Evolutionary conservation across 139 green algal species (phyloP).

Genomic region (Ostreobium quekettii): DNA sequence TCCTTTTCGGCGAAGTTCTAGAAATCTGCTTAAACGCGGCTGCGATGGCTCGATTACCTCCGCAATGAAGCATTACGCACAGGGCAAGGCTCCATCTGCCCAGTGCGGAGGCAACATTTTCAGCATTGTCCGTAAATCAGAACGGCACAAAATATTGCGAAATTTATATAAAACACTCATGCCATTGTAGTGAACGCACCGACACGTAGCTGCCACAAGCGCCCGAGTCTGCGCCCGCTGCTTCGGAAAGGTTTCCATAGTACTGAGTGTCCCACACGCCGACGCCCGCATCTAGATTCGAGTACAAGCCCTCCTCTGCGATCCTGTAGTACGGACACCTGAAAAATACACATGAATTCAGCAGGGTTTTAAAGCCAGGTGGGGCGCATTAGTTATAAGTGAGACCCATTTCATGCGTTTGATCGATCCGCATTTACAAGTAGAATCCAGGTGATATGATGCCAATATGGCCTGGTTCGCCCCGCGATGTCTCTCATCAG

Average conservation of each 20-base stretch:
- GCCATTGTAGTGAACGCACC: not conserved
- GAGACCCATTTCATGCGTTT: too few species aligned
- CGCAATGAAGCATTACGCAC: not conserved
- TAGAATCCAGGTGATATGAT: too few species aligned
- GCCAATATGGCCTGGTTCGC: too few species aligned
- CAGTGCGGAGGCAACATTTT: not conserved
- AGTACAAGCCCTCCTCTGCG: slow-evolving; percentile 41
- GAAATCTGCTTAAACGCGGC: not conserved
- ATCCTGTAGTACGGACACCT: slow-evolving; percentile 58
- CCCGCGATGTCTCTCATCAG: too few species aligned
- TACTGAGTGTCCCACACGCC: slow-evolving; percentile 28
- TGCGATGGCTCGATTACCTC: not conserved
- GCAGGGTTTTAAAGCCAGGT: too few species aligned
- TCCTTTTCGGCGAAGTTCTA: too few species aligned
- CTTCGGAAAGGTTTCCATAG: slow-evolving; percentile 26
- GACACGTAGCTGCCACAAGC: not conserved
- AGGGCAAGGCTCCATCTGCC: not conserved
- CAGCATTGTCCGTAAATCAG: too few species aligned
- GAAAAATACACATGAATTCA: slow-evolving; percentile 2
- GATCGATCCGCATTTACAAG: too few species aligned
- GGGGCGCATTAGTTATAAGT: too few species aligned
- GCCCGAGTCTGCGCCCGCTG: not conserved
- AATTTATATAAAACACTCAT: slow-evolving; percentile 9
- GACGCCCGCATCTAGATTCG: slow-evolving; percentile 19
- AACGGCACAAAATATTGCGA: slow-evolving; percentile 1